A percentile compares a stretch with the other conserved stretches of the same genome.
Conservation (phyloP, 306 rosid genomes). For the Quercus mongolica region DNA sequence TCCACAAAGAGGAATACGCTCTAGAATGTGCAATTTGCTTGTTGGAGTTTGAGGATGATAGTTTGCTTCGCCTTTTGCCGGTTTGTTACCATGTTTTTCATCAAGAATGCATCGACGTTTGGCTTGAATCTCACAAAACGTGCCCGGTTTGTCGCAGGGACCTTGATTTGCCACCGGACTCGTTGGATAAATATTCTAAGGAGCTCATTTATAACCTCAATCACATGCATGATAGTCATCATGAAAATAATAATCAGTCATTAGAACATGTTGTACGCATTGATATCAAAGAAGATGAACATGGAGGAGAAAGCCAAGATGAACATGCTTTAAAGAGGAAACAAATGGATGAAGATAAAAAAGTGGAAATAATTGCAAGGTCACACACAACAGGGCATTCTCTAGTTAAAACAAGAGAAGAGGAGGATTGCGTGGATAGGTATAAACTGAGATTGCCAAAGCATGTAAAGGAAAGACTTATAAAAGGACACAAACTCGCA, state of each 20-base stretch:
- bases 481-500: slow-evolving; percentile 39
- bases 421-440: slow-evolving; percentile 15
- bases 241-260: neutral
- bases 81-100: slow-evolving; percentile 74
- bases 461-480: slow-evolving; percentile 25
- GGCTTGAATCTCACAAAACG: slow-evolving; percentile 71
- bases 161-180: slow-evolving; percentile 26
- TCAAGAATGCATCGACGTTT: slow-evolving; percentile 69
- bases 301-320: neutral
- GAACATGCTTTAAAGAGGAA: neutral
- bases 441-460: slow-evolving; percentile 55
- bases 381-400: slow-evolving; percentile 84
- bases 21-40: slow-evolving; percentile 71
- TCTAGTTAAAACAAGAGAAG: slow-evolving; percentile 32
- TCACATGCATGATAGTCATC: neutral
- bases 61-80: slow-evolving; percentile 50
- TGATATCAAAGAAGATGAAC: slow-evolving; percentile 29
- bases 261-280: slow-evolving; percentile 25
- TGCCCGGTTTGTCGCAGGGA: slow-evolving; percentile 76
- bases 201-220: neutral
- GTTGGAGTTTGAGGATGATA: slow-evolving; percentile 55
- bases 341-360: neutral
- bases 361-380: slow-evolving; percentile 29
- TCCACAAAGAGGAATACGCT: slow-evolving; percentile 32
- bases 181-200: neutral